Base-by-base conservation (phyloP, 768 basidiomycete genomes). In the Leccinellum luteum region DNA sequence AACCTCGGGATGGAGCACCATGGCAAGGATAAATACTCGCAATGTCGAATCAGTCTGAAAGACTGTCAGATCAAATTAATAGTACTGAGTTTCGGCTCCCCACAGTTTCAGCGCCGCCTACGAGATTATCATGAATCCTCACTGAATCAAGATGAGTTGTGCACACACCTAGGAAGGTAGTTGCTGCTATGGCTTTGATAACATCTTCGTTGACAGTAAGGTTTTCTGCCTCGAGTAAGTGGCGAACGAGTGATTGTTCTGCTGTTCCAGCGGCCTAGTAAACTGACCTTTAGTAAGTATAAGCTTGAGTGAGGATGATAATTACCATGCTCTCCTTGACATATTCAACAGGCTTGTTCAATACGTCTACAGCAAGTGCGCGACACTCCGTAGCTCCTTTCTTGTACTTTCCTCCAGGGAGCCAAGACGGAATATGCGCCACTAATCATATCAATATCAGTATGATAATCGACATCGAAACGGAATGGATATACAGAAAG, bases 1-100 rank as follows among this genome's bases (percentile, higher is more conserved):
- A 8, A 66, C 60, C 21, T 72, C 64, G 1, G 74, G 75, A 52
- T 74, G 38, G 32, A 66, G 65, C 8, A 70, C 34, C 73, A 76
- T 74, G 19, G 71, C 72, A 4, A 75, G 65, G 50, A 73, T 45
- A 52, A 76, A 75, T 7, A 65, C 48, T 25, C 34, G 56, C 15
- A 73, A 1, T 2, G 48, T 57, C 2, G 56, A 53, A 57, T 51
- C 52, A 14, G 19, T 62, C 67, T 73, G 52, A 13, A 30, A 35
- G 1, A 31, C 8, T 2, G 51, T 60, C 23, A 57, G 44, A 19
- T 21, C 43, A n/a, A 31, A n/a, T 4, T n/a, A 30, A 13, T 13
- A 1, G 3, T 17, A 34, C 19, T 15, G 2, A 23, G 4, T 6
- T n/a, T 49, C 48, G 21, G 21, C 3, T 12, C 48, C 71, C 10